Evolutionary conservation across 306 rosid species (phyloP), one percentile per base, ranked within the genome.

Genomic region (Parietaria judaica): DNA sequence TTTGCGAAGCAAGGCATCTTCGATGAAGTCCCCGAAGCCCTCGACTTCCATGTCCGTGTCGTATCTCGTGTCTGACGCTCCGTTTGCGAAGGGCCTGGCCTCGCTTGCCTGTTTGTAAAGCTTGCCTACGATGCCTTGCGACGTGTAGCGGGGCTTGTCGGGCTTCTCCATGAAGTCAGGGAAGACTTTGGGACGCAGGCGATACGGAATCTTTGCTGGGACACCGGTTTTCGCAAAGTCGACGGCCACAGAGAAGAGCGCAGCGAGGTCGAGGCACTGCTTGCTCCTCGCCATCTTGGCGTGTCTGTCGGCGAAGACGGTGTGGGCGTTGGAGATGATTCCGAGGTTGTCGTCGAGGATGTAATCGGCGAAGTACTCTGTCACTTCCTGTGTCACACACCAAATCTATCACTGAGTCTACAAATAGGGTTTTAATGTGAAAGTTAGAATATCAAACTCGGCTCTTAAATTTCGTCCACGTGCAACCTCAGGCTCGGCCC

Each of bases 111-210:
- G n/a, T n/a, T n/a, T n/a, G 14, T 67, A 77, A n/a, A 80, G 79
- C 55, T 67, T 80, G 43, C 85, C 79, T 0, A 80, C 67, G 39
- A 70, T 77, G 35, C 60, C 46, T 41, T 64, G 9, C 11, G 82
- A 80, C 39, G 48, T 8, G 14, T 80, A 80, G 14, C 70, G 59
- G 11, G 15, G 7, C 14, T 45, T 49, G 54, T 67, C 60, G 0
- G 23, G 47, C 60, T 80, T 80, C 41, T 77, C 85, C 85, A 80
- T 70, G 67, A 80, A 80, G 68, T 80, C 82, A 0, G 82, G 85
- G 48, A 41, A 76, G 3, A 9, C 34, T 12, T 17, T 16, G 41
- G 43, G 38, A 31, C 49, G 58, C 8, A 80, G 17, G 10, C 14
- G 4, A 3, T 5, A 0, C 0, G 85, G 79, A 36, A 80, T 35